Evolutionary conservation across 192 early-diverging fungal genomes (phyloP).

Genomic region (Gigaspora rosea): DNA sequence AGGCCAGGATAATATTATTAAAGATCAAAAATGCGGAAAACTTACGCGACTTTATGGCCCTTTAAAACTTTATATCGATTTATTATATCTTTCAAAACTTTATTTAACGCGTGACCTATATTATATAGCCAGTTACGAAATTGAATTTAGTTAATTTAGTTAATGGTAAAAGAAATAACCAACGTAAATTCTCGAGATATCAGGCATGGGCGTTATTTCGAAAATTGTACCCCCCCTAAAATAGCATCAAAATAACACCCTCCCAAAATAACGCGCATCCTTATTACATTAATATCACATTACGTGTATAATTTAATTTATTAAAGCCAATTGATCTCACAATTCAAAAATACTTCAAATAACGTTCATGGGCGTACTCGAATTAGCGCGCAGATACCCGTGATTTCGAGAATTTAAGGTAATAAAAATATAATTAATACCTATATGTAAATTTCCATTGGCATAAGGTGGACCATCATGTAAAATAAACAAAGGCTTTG

Average conservation of each 20-base stretch:
- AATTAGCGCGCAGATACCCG: too few relatives aligned
- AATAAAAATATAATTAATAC: not conserved
- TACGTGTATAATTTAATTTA: too few relatives aligned
- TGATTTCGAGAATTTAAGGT: too few relatives aligned
- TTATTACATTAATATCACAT: too few relatives aligned
- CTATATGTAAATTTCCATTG: slow-evolving; percentile 71
- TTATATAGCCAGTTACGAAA: not conserved
- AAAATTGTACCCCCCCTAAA: too few relatives aligned
- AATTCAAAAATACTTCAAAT: too few relatives aligned
- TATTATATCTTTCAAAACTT: slow-evolving; percentile 79
- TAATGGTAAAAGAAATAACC: too few relatives aligned
- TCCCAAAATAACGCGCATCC: too few relatives aligned
- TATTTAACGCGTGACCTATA: slow-evolving; percentile 75
- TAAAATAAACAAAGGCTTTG: slow-evolving; percentile 69
- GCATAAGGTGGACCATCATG: slow-evolving; percentile 86
- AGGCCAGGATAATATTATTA: not conserved
- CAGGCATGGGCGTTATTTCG: too few relatives aligned
- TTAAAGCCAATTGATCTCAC: too few relatives aligned
- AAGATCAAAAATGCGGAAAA: not conserved
- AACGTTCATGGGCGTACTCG: too few relatives aligned
- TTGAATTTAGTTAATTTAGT: not conserved
- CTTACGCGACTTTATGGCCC: slow-evolving; percentile 69
- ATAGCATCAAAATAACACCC: too few relatives aligned
- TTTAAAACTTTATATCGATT: slow-evolving; percentile 72
- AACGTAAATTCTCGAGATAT: not conserved